Percentiles rank a stretch among this genome's conserved stretches.
These are phyloP conservation scores for Nephelium lappaceum DNA, from an alignment of 345 rosid genomes.

Conservation along the genomic window DNA sequence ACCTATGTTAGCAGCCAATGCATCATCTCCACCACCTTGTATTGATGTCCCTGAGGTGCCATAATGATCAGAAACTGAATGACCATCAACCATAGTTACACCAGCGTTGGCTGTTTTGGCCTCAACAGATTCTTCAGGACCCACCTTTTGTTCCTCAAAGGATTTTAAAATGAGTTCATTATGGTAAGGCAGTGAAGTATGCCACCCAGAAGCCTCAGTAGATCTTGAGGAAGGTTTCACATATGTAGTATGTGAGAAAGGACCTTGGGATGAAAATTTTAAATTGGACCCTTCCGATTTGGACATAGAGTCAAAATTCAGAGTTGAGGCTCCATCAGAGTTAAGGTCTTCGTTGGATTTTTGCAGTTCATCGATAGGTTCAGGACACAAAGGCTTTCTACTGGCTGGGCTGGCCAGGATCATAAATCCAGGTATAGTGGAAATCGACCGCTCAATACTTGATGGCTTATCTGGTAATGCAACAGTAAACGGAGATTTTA, in stretches of 20 bases:
- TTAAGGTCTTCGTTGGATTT: slow-evolving; percentile 33
- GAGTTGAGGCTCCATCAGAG: slow-evolving; percentile 29
- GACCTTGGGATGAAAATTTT: slow-evolving; percentile 31
- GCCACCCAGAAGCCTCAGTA: slow-evolving; percentile 18
- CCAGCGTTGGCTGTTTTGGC: slow-evolving; percentile 19
- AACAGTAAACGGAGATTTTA: slow-evolving; percentile 83
- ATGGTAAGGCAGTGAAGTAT: slow-evolving; percentile 20
- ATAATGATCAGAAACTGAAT: slow-evolving; percentile 22
- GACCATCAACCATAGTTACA: slow-evolving; percentile 20
- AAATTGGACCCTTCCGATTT: slow-evolving; percentile 35
- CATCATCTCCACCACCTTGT: slow-evolving; percentile 26
- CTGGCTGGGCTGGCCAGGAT: slow-evolving; percentile 38
- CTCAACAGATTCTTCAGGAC: slow-evolving; percentile 39
- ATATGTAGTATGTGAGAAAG: slow-evolving; percentile 17
- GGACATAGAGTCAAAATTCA: slow-evolving; percentile 31
- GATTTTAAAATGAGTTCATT: slow-evolving; percentile 24
- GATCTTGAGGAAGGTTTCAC: slow-evolving; percentile 20
- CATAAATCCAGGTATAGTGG: slow-evolving; percentile 83
- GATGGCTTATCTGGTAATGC: slow-evolving; percentile 84
- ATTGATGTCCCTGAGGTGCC: slow-evolving; percentile 26
- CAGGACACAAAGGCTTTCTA: slow-evolving; percentile 46
- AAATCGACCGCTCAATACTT: slow-evolving; percentile 76
- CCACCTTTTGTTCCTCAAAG: slow-evolving; percentile 35
- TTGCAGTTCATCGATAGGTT: slow-evolving; percentile 42
- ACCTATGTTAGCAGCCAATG: slow-evolving; percentile 24